These are phyloP conservation scores for Volvariella volvacea DNA, from an alignment of 1,284 basidiomycete species.

Conservation along the genomic window DNA sequence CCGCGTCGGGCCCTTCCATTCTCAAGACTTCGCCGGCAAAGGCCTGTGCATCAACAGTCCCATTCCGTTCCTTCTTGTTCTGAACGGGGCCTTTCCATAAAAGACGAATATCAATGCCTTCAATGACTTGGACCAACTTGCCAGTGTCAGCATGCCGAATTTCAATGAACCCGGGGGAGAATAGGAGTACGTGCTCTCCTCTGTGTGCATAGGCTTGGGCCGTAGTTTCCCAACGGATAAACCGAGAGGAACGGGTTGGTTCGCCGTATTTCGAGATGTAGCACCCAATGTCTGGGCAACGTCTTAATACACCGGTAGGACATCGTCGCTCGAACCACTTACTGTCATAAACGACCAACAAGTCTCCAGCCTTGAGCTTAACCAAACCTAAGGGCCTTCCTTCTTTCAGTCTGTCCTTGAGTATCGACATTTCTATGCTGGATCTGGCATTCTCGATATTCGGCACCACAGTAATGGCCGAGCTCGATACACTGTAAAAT, in stretches of 20 bases:
- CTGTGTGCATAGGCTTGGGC: slow-evolving; percentile 54
- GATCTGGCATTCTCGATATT: slow-evolving; percentile 43
- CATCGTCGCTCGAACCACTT: slow-evolving; percentile 16
- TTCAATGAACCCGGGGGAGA: slow-evolving; percentile 69
- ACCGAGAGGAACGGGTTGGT: slow-evolving; percentile 52
- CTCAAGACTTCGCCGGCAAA: no score
- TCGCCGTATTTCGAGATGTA: slow-evolving; percentile 65
- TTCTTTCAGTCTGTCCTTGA: slow-evolving; percentile 54
- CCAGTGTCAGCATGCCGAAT: slow-evolving; percentile 57
- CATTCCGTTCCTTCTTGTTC: not conserved
- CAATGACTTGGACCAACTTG: slow-evolving; percentile 67
- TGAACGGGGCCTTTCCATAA: slow-evolving; percentile 26
- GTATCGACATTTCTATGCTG: slow-evolving; percentile 34
- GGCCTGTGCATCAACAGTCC: no score
- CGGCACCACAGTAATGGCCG: slow-evolving; percentile 47
- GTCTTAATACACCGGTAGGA: not conserved
- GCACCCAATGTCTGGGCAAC: slow-evolving; percentile 48
- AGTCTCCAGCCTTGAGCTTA: slow-evolving; percentile 46
- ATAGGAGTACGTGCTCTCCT: slow-evolving; percentile 56
- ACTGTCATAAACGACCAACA: slow-evolving; percentile 72
- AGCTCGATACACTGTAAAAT: slow-evolving; percentile 28
- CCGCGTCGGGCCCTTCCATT: slow-evolving; percentile 20
- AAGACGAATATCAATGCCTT: slow-evolving; percentile 59
- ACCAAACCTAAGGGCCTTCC: slow-evolving; percentile 65
- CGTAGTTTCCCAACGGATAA: slow-evolving; percentile 70